These are phyloP conservation scores for Colletotrichum sp. DNA, from an alignment of 2,329 filamentous ascomycete species.

Conservation along the genomic window DNA sequence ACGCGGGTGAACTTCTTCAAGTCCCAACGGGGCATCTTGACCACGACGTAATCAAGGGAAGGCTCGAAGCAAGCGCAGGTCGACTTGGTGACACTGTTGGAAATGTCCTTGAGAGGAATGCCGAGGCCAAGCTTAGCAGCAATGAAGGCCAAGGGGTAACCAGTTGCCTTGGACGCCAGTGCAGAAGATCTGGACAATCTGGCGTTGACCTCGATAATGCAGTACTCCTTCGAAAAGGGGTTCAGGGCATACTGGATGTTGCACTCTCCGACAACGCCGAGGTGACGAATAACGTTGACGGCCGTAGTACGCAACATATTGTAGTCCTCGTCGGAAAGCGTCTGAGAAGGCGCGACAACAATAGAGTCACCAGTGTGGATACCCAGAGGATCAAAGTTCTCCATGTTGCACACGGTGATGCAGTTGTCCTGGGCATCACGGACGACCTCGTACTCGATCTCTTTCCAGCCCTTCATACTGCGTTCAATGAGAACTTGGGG, in stretches of 20 bases:
- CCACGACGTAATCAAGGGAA: constrained; percentile 95
- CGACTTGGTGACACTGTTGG: constrained; percentile 92
- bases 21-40: constrained; percentile 99
- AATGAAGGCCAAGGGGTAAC: constrained; percentile 94
- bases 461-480: constrained; percentile 99
- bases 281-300: constrained; percentile 94
- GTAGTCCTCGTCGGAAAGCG: constrained; percentile 96
- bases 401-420: constrained; percentile 99
- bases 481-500: constrained; percentile 96
- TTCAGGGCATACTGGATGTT: constrained; percentile 99
- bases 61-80: constrained; percentile 99
- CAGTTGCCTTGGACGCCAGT: constrained; percentile 94
- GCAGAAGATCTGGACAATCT: constrained; percentile 95
- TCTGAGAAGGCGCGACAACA: constrained; percentile 96
- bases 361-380: constrained; percentile 99
- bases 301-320: constrained; percentile 98
- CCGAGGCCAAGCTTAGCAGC: constrained; percentile 95
- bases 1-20: constrained; percentile 98
- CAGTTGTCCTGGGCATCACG: constrained; percentile 96
- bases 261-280: constrained; percentile 97
- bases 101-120: constrained; percentile 95
- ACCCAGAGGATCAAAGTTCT: constrained; percentile 98
- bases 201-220: constrained; percentile 99
- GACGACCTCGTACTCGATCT: constrained; percentile 98
- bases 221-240: constrained; percentile 94